These are phyloP conservation scores for Tricholoma sp. DNA, from an alignment of 768 basidiomycete genomes.

Conservation along the genomic window DNA sequence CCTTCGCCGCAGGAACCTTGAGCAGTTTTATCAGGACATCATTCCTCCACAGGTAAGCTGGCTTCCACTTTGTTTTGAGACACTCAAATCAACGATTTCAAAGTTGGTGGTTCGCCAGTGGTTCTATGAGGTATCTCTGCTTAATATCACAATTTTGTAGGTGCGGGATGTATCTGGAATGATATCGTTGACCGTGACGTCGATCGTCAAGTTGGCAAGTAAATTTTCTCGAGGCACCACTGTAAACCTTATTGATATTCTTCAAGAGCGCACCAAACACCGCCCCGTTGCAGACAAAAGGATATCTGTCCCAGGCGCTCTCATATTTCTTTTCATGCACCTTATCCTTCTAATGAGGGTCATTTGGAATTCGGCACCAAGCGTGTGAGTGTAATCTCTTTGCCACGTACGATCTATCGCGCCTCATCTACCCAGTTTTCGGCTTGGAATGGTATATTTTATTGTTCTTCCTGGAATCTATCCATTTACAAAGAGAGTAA, in stretches of 20 bases:
- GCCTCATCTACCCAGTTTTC: neutral
- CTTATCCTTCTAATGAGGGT: slow-evolving; percentile 4
- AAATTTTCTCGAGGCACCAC: neutral
- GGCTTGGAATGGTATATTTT: slow-evolving; percentile 12
- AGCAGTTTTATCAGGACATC: no score
- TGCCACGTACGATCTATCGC: neutral
- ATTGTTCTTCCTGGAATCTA: slow-evolving; percentile 20
- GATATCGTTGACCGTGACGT: slow-evolving; percentile 21
- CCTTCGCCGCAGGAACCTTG: no score
- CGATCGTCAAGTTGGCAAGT: slow-evolving; percentile 28
- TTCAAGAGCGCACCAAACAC: slow-evolving; percentile 21
- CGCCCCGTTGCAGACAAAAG: slow-evolving; percentile 24
- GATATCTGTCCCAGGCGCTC: slow-evolving; percentile 22
- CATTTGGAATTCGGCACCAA: slow-evolving; percentile 10
- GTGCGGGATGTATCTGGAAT: slow-evolving; percentile 14
- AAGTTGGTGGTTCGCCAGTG: no score
- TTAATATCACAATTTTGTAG: neutral
- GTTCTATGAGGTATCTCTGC: no score
- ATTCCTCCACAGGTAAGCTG: no score
- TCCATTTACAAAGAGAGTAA: slow-evolving; percentile 36
- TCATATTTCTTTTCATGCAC: slow-evolving; percentile 17
- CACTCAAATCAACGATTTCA: no score
- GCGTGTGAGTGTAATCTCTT: slow-evolving; percentile 5
- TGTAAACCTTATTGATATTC: neutral
- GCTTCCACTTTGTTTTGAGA: no score